Percentiles rank a stretch among this genome's conserved stretches.
Evolutionary conservation across 1,284 basidiomycete species (phyloP).

Genomic region (Puccinia novopanici): DNA sequence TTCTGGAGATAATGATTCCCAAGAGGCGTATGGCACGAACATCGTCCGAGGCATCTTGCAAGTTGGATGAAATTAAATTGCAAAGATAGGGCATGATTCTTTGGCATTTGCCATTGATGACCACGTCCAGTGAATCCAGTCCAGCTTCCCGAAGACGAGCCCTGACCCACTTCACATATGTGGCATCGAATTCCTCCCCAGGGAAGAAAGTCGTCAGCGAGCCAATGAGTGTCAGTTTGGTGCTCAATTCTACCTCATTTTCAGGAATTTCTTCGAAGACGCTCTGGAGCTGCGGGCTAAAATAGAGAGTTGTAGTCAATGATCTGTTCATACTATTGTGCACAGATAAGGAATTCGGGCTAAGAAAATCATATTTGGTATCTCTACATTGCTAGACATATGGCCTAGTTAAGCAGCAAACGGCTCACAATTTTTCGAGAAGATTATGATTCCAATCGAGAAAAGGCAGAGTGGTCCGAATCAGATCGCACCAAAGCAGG

Average conservation of each 20-base stretch:
- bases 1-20: slow-evolving; percentile 46
- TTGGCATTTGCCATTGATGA: slow-evolving; percentile 29
- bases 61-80: neutral
- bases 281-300: slow-evolving; percentile 18
- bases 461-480: slow-evolving; percentile 1
- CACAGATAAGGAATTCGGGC: too few species aligned
- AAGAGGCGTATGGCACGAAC: slow-evolving; percentile 31
- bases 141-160: slow-evolving; percentile 31
- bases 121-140: slow-evolving; percentile 25
- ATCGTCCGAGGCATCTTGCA: slow-evolving; percentile 28
- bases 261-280: slow-evolving; percentile 17
- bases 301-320: neutral
- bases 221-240: slow-evolving; percentile 23
- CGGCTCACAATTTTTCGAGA: slow-evolving; percentile 20
- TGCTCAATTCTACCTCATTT: slow-evolving; percentile 23
- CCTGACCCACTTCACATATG: slow-evolving; percentile 19
- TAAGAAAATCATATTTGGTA: neutral
- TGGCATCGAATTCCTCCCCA: slow-evolving; percentile 19
- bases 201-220: slow-evolving; percentile 32
- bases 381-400: too few species aligned
- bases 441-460: slow-evolving; percentile 13
- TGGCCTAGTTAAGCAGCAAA: neutral
- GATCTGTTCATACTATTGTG: neutral
- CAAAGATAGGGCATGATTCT: slow-evolving; percentile 6
- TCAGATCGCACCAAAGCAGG: slow-evolving; percentile 20